Conservation (phyloP, 2,329 filamentous ascomycete genomes). For the Ophiostoma angusticollis region DNA sequence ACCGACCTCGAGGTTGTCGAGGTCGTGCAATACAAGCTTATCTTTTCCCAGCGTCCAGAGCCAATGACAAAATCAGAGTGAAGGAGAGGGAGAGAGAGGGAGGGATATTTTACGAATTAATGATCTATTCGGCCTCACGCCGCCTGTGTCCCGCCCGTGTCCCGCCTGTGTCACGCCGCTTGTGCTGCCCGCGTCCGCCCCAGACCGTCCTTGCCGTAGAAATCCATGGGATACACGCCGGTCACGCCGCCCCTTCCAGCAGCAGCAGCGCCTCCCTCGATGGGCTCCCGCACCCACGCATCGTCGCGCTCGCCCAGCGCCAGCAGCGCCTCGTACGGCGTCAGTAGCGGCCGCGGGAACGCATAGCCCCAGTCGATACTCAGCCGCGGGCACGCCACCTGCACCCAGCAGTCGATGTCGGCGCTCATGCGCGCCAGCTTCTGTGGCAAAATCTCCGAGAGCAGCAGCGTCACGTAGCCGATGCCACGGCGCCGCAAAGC, state of each 20-base stretch:
- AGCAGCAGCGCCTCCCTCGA: no score
- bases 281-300: constrained; percentile 33
- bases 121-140: background rate
- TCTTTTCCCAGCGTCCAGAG: constrained; percentile 76
- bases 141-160: background rate
- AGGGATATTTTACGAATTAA: background rate
- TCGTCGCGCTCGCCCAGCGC: constrained; percentile 69
- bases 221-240: constrained; percentile 92
- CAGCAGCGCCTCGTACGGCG: constrained; percentile 88
- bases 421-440: constrained; percentile 78
- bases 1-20: constrained; percentile 71
- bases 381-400: constrained; percentile 89
- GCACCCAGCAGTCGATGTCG: constrained; percentile 96
- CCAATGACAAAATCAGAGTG: constrained; percentile 47
- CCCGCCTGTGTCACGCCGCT: background rate
- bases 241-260: constrained; percentile 54
- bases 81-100: constrained; percentile 3
- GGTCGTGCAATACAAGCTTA: constrained; percentile 72
- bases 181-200: constrained; percentile 54
- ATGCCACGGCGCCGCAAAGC: constrained; percentile 59
- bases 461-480: constrained; percentile 69
- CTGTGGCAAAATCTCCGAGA: constrained; percentile 93
- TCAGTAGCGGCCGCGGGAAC: constrained; percentile 76
- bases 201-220: constrained; percentile 83
- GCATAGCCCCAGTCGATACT: constrained; percentile 99